Evolutionary conservation across 1,284 basidiomycete species (phyloP).

Genomic region (Melampsora larici-populina): DNA sequence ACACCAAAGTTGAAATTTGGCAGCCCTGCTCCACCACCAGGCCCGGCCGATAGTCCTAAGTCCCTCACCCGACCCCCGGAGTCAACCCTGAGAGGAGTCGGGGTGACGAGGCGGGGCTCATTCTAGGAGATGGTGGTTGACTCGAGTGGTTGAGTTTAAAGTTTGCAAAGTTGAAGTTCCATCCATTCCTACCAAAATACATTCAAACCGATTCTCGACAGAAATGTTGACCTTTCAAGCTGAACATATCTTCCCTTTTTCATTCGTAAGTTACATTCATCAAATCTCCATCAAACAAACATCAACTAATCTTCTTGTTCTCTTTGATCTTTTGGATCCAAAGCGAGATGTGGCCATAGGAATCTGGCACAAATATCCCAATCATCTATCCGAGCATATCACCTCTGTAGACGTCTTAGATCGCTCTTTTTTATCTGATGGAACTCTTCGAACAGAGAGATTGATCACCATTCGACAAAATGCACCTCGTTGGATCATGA

Average conservation of each 20-base stretch:
- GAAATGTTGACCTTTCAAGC: not conserved
- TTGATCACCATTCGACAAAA: constrained; percentile 34
- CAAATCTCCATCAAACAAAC: not conserved
- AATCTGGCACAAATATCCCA: constrained; percentile 43
- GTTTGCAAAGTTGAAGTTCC: no score
- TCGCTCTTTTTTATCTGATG: constrained; percentile 28
- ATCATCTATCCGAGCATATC: constrained; percentile 22
- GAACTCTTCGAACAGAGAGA: constrained; percentile 34
- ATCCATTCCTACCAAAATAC: no score
- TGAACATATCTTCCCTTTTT: constrained; percentile 32
- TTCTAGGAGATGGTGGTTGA: no score
- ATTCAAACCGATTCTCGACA: no score
- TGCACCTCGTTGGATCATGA: constrained; percentile 43
- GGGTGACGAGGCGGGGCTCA: no score
- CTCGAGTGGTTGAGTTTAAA: no score
- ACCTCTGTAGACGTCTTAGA: constrained; percentile 32
- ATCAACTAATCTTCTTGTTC: not conserved
- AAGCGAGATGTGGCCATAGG: constrained; percentile 31
- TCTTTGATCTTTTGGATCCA: constrained; percentile 12
- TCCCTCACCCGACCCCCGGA: no score
- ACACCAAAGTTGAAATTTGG: no score
- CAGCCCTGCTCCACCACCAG: no score
- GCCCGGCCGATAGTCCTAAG: no score
- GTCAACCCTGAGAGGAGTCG: no score
- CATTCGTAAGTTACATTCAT: constrained; percentile 30